Percentiles rank a stretch among this genome's conserved stretches.
Conservation (phyloP, 2,329 filamentous ascomycete genomes). For the Chaetomium sp. region DNA sequence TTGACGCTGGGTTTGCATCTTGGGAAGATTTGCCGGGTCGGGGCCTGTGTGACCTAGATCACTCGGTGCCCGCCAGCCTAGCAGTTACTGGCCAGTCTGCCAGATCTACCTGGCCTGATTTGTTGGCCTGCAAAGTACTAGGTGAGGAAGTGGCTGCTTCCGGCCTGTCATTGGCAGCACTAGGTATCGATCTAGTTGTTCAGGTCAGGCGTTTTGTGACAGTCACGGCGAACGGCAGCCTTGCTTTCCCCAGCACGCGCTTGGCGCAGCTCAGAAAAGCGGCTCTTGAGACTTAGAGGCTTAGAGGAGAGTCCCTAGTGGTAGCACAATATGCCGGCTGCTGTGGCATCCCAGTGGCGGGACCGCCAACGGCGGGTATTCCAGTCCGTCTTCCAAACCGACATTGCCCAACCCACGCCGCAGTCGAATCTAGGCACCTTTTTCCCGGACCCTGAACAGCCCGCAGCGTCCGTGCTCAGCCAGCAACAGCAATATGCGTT, state of each 20-base stretch:
- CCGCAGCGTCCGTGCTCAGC: conserved; percentile 33
- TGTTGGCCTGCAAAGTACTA: neutral
- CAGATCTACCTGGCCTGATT: conserved; percentile 2
- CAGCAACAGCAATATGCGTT: conserved; percentile 8
- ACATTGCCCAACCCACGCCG: conserved; percentile 53
- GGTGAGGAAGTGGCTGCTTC: conserved; percentile 1
- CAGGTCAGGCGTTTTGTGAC: neutral
- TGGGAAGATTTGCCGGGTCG: neutral
- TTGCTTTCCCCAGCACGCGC: conserved; percentile 6
- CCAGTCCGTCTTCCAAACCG: conserved; percentile 58
- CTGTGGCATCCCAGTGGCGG: conserved; percentile 48
- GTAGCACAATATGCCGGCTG: conserved; percentile 38
- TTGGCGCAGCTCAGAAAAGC: neutral
- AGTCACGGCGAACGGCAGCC: neutral
- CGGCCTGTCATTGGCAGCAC: neutral
- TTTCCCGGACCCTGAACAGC: conserved; percentile 47
- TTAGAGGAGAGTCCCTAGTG: neutral
- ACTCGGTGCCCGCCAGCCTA: neutral
- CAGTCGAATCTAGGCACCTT: conserved; percentile 44
- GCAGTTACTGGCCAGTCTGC: neutral
- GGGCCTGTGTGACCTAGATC: neutral
- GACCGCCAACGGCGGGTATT: conserved; percentile 54
- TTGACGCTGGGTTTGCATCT: neutral
- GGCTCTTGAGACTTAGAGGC: neutral
- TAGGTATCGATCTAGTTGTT: neutral